Evolutionary conservation across 305 asterid species (phyloP).

Genomic region (Fraxinus xanthoxyloides): DNA sequence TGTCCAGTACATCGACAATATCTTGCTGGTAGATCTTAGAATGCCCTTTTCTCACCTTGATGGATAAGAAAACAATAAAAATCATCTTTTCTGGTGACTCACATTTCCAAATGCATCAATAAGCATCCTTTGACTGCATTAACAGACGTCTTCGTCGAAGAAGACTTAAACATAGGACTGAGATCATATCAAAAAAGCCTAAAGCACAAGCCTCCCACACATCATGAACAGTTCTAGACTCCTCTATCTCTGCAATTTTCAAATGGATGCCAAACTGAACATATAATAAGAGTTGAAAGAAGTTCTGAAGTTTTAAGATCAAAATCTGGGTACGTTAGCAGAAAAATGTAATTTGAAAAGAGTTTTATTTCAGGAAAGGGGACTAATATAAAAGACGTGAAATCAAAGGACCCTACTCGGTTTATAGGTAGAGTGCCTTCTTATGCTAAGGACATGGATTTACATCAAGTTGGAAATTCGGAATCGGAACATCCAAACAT

Average conservation of each 20-base stretch:
- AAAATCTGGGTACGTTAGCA: not conserved
- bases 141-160: conserved; percentile 18
- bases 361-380: not conserved
- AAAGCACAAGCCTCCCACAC: conserved; percentile 11
- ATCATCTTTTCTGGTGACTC: not conserved
- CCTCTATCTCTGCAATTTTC: not conserved
- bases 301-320: not conserved
- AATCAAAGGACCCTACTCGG: not conserved
- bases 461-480: not conserved
- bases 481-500: not conserved
- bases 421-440: not conserved
- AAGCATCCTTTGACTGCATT: not conserved
- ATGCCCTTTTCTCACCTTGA: conserved; percentile 88
- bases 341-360: not conserved
- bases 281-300: not conserved
- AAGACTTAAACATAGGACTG: not conserved
- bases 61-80: conserved; percentile 1
- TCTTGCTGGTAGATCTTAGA: conserved; percentile 81
- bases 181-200: conserved; percentile 7
- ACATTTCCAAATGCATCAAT: not conserved
- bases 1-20: conserved; percentile 89
- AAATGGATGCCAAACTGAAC: not conserved
- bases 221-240: not conserved
- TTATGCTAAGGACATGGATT: not conserved
- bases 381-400: not conserved